phyloP scores from a whole-genome alignment of 495 filamentous ascomycete genomes.

The Venustampulla echinocandica region DNA sequence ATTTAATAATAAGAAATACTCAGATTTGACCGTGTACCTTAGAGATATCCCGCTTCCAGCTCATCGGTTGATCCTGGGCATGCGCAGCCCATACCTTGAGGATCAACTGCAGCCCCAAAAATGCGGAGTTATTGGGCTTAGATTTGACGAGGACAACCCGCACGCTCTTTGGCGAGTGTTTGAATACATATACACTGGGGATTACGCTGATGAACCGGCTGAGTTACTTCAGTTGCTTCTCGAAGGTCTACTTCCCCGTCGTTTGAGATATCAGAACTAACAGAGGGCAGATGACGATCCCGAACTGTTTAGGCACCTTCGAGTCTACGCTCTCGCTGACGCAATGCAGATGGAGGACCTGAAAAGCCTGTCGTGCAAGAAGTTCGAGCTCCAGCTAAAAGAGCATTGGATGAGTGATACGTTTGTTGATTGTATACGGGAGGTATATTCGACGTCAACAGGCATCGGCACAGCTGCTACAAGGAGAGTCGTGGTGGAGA shows the following conservation, averaged over 20 bases:
- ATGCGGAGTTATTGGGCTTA: constrained; percentile 6
- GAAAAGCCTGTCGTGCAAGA: constrained; percentile 4
- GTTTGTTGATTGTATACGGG: constrained; percentile 15
- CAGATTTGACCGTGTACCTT: constrained; percentile 7
- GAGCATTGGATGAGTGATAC: constrained; percentile 14
- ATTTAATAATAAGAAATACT: constrained; percentile 9
- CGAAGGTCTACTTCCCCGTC: constrained; percentile 7
- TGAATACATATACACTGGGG: constrained; percentile 9
- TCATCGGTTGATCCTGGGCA: constrained; percentile 6
- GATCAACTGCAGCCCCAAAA: constrained; percentile 7
- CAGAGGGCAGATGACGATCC: constrained; percentile 8
- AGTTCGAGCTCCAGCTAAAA: constrained; percentile 11
- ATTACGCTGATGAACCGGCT: constrained; percentile 9
- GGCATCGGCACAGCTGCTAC: neutral
- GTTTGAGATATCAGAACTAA: constrained; percentile 5
- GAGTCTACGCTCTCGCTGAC: constrained; percentile 11
- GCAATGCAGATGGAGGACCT: constrained; percentile 11
- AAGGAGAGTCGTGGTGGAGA: constrained; percentile 8
- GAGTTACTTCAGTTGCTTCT: neutral
- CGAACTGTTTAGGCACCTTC: constrained; percentile 9
- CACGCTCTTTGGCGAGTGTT: constrained; percentile 11
- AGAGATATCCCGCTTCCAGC: constrained; percentile 8
- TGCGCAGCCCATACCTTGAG: constrained; percentile 6
- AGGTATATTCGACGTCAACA: constrained; percentile 10
- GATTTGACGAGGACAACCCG: constrained; percentile 9